A percentile compares a stretch with the other conserved stretches of the same genome.
Conservation (phyloP, 805 yeast species). For the Saturnispora serradocipensis region DNA sequence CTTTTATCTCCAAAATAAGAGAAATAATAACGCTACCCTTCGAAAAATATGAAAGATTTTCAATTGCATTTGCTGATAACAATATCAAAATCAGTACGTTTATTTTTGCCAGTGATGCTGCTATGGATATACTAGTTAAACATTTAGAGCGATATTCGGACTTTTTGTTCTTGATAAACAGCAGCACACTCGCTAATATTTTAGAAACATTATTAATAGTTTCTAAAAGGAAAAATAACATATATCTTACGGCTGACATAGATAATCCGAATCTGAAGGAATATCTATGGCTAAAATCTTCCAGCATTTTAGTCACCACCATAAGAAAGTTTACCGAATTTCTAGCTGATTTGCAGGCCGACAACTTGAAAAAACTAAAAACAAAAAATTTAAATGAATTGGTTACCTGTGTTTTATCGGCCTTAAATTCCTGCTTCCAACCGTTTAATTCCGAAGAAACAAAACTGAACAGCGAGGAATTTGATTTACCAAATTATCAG, state of each 20-base stretch:
- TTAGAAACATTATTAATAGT: constrained; percentile 45
- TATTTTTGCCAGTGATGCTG: constrained; percentile 44
- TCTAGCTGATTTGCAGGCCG: constrained; percentile 8
- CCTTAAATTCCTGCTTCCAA: constrained; percentile 34
- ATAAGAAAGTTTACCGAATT: constrained; percentile 26
- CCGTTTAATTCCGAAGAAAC: constrained; percentile 15
- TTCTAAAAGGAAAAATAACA: constrained; percentile 35
- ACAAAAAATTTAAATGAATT: constrained; percentile 16
- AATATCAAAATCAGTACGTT: constrained; percentile 50
- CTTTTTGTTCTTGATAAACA: constrained; percentile 31
- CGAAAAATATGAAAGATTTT: constrained; percentile 48
- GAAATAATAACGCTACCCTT: constrained; percentile 50
- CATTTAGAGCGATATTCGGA: constrained; percentile 29
- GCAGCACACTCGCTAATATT: constrained; percentile 37
- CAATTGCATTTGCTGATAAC: constrained; percentile 38
- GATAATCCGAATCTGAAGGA: constrained; percentile 24
- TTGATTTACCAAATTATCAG: constrained; percentile 26
- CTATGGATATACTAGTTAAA: constrained; percentile 33
- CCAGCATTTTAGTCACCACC: constrained; percentile 31
- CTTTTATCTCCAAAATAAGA: constrained; percentile 45
- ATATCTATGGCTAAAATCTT: constrained; percentile 49
- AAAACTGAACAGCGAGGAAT: neutral
- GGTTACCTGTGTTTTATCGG: constrained; percentile 36
- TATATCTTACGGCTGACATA: constrained; percentile 34
- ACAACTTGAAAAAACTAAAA: constrained; percentile 8